phyloP scores from a whole-genome alignment of 2,329 filamentous ascomycete genomes.

The Scortechinia acanthostroma region DNA sequence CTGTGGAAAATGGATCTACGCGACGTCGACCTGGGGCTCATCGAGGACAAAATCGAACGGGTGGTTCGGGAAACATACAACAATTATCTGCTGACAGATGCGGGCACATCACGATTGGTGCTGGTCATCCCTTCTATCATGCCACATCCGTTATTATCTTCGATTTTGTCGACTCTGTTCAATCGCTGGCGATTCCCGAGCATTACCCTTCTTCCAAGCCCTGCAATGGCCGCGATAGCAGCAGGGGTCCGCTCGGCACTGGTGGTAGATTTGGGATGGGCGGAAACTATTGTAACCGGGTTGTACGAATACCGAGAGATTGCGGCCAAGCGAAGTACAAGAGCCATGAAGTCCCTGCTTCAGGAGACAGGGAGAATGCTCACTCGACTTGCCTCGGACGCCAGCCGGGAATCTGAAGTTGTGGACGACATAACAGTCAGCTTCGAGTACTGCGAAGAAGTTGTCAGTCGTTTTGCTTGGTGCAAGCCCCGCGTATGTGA shows the following conservation, averaged over 20 bases:
- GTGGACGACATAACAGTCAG: slow-evolving; percentile 35
- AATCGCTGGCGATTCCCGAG: slow-evolving; percentile 72
- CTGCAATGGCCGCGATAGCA: slow-evolving; percentile 68
- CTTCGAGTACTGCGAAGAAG: slow-evolving; percentile 78
- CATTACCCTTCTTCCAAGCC: slow-evolving; percentile 72
- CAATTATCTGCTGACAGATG: slow-evolving; percentile 64
- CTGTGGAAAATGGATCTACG: slow-evolving; percentile 75
- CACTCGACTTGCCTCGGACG: slow-evolving; percentile 26
- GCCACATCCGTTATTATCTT: slow-evolving; percentile 71
- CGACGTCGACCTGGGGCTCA: slow-evolving; percentile 67
- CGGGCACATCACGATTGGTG: slow-evolving; percentile 67
- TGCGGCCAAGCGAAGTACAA: slow-evolving; percentile 58
- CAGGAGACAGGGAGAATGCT: slow-evolving; percentile 63
- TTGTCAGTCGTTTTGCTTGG: slow-evolving; percentile 72
- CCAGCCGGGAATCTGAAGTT: slow-evolving; percentile 16
- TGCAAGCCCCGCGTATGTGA: slow-evolving; percentile 41
- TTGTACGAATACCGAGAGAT: slow-evolving; percentile 89
- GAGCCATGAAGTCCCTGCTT: slow-evolving; percentile 68
- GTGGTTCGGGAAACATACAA: slow-evolving; percentile 66
- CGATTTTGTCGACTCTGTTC: slow-evolving; percentile 73
- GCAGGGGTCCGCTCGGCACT: slow-evolving; percentile 81
- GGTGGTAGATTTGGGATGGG: slow-evolving; percentile 86
- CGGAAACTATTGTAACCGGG: slow-evolving; percentile 77
- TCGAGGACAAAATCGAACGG: slow-evolving; percentile 81
- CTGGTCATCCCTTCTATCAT: slow-evolving; percentile 73